Conservation (phyloP, 352 stramenopile species). For the Phytophthora fragariae region DNA sequence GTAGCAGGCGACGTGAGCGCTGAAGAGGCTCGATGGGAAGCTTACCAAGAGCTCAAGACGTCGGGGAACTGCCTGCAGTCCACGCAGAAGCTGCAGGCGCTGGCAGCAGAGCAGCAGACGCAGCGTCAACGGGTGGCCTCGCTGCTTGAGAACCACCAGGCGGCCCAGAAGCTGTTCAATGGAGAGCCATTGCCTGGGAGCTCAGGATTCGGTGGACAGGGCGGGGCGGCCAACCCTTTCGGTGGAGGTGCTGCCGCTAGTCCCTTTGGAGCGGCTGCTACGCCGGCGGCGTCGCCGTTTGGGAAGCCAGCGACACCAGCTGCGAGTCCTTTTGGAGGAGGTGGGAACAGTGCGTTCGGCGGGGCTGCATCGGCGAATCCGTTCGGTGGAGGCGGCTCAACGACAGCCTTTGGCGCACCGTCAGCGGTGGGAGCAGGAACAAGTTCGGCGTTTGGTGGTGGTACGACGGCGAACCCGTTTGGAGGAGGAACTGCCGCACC, state of each 20-base stretch:
- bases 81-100: constrained; percentile 47
- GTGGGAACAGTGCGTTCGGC: constrained; percentile 29
- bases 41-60: constrained; percentile 66
- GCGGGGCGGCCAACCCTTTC: constrained; percentile 31
- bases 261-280: constrained; percentile 24
- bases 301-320: constrained; percentile 21
- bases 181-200: constrained; percentile 47
- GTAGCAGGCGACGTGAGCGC: constrained; percentile 66
- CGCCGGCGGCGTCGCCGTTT: constrained; percentile 32
- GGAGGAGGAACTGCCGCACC: constrained; percentile 28
- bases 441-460: constrained; percentile 28
- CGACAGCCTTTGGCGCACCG: constrained; percentile 40
- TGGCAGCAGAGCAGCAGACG: constrained; percentile 55
- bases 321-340: constrained; percentile 45
- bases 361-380: constrained; percentile 31
- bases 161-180: constrained; percentile 59
- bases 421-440: constrained; percentile 26
- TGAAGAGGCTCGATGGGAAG: constrained; percentile 70
- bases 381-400: constrained; percentile 39
- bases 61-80: constrained; percentile 51
- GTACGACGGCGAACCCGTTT: constrained; percentile 33
- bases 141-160: constrained; percentile 62
- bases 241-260: constrained; percentile 25
- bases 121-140: constrained; percentile 58
- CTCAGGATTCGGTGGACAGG: constrained; percentile 27